Evolutionary conservation across 805 yeast genomes (phyloP).

Genomic region (Yamadazyma scolyti): DNA sequence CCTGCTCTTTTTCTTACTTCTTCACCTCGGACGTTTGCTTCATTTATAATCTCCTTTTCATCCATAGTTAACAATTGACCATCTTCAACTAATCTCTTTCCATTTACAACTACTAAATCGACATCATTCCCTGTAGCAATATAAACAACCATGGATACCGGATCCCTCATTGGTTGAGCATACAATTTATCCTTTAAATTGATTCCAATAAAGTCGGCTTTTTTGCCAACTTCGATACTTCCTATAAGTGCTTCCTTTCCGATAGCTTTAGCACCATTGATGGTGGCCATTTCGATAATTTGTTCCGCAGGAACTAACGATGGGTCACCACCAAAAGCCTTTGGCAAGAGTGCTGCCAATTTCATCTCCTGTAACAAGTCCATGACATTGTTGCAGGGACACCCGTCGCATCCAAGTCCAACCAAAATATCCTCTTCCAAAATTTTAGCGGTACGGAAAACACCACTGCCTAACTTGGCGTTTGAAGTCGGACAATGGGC

Average conservation of each 20-base stretch:
- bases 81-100: constrained; percentile 3
- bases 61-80: constrained; percentile 4
- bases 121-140: constrained; percentile 20
- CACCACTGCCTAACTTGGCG: constrained; percentile 17
- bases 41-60: constrained; percentile 5
- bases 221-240: constrained; percentile 16
- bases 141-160: constrained; percentile 18
- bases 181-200: constrained; percentile 15
- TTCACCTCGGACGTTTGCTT: constrained; percentile 7
- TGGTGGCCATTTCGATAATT: constrained; percentile 15
- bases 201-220: constrained; percentile 18
- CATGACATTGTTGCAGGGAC: constrained; percentile 18
- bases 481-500: constrained; percentile 14
- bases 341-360: constrained; percentile 15
- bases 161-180: constrained; percentile 19
- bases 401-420: constrained; percentile 18
- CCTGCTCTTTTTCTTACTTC: constrained; percentile 3
- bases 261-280: constrained; percentile 18
- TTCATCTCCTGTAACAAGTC: constrained; percentile 18
- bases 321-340: constrained; percentile 17
- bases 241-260: constrained; percentile 17
- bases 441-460: constrained; percentile 14
- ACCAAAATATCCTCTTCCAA: constrained; percentile 12
- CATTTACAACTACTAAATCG: constrained; percentile 8
- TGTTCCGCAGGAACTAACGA: constrained; percentile 10